Base-by-base conservation (phyloP, 768 basidiomycete genomes). In the Crepidotus variabilis region DNA sequence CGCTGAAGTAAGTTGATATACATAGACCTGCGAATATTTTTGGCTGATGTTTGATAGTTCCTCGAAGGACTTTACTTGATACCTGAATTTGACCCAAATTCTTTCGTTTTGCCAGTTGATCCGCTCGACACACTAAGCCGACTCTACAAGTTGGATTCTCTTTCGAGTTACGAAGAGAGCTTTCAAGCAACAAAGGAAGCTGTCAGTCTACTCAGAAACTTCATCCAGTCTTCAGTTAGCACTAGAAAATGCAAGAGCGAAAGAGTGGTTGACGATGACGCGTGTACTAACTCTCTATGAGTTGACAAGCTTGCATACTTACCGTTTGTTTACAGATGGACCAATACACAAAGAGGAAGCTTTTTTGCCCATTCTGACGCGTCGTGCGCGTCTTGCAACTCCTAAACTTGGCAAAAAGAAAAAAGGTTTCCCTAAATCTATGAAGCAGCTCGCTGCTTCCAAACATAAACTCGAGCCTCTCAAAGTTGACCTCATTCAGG, bases 31-130 rank as follows among this genome's bases (percentile, higher is more conserved):
- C 2, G 22, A 13, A 24, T 2, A 13, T 24, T 20, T 35, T 33
- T 52, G 28, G 23, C 36, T 48, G 28, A 28, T 9, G 24, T 24
- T 23, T 21, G 14, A 11, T 46, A 71, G 68, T 66, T 87, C 71
- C 63, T 83, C 60, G 78, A 74, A 55, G 69, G 69, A 52, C 69
- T 85, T 9, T 62, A 70, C 35, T 62, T 65, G 48, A 71, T 85
- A 13, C 78, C 85, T 1, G 65, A 75, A 39, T 70, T 72, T 35
- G 84, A 87, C 56, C 75, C 79, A 1, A 75, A 73, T 39, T 79
- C 80, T 2, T 72, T 87, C 16, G 63, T 71, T 13, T 70, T 85
- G 13, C 80, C 81, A n/a, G 65, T 71, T 16, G 85, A 87, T 43
- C 84, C 86, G 13, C 78, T 83, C 52, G 75, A 80, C 1, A 64